Evolutionary conservation across 2,329 filamentous ascomycete species (phyloP).

Genomic region (Penicillium sumatraense): DNA sequence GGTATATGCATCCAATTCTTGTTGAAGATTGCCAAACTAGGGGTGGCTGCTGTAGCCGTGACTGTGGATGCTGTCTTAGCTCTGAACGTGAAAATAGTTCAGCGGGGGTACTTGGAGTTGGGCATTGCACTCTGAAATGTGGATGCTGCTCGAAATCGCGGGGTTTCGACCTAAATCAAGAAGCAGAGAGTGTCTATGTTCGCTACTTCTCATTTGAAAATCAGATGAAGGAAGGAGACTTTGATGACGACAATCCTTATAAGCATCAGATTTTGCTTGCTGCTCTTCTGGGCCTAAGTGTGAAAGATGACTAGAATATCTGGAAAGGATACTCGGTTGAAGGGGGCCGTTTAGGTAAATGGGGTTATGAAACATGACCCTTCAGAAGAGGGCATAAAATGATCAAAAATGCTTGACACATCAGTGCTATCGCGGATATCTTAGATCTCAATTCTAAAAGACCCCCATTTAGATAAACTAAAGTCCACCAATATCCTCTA

Average conservation of each 20-base stretch:
- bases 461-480: too few species aligned
- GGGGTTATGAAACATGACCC: background rate
- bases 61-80: slow-evolving; percentile 2
- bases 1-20: slow-evolving; percentile 5
- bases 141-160: slow-evolving; percentile 1
- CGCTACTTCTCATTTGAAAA: background rate
- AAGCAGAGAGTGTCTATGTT: background rate
- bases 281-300: background rate
- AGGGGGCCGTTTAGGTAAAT: background rate
- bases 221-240: background rate
- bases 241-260: slow-evolving; percentile 1
- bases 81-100: slow-evolving; percentile 4
- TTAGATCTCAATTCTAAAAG: too few species aligned
- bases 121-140: slow-evolving; percentile 3
- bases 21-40: slow-evolving; percentile 6
- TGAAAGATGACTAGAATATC: slow-evolving; percentile 5
- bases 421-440: too few species aligned
- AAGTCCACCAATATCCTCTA: too few species aligned
- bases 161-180: background rate
- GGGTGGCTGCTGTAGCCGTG: slow-evolving; percentile 2
- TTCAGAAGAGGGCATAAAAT: background rate
- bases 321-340: background rate
- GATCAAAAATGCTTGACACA: too few species aligned
- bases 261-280: background rate
- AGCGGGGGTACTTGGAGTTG: slow-evolving; percentile 2